Percentiles rank a stretch among this genome's conserved stretches.
phyloP scores from a whole-genome alignment of 768 basidiomycete genomes.

The Psilocybe cubensis region DNA sequence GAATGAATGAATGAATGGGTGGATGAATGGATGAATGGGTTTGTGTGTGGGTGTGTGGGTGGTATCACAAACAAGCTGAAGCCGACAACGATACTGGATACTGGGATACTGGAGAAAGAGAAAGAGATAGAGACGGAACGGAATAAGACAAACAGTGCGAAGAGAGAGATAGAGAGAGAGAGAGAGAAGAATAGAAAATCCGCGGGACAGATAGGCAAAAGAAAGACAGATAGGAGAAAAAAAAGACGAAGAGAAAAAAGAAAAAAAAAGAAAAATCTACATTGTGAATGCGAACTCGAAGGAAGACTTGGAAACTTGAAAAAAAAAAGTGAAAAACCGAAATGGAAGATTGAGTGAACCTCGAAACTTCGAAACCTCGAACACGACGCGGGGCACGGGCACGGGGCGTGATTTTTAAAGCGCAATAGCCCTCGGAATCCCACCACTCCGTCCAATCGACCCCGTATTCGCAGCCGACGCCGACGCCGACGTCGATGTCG shows the following conservation, averaged over 20 bases:
- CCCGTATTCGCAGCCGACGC: neutral
- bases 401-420: too few species aligned
- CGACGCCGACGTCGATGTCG: neutral
- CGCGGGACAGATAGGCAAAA: neutral
- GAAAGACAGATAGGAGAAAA: neutral
- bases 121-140: neutral
- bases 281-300: too few species aligned
- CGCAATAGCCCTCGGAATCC: conserved; percentile 4
- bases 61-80: neutral
- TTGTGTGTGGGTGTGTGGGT: neutral
- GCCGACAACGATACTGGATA: too few species aligned
- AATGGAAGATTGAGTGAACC: too few species aligned
- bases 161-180: neutral
- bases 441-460: neutral
- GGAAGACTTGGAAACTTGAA: too few species aligned
- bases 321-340: too few species aligned
- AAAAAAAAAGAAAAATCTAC: neutral
- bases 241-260: neutral
- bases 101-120: neutral
- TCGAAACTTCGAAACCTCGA: too few species aligned
- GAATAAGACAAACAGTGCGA: neutral
- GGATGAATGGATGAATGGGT: too few species aligned
- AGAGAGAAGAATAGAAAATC: neutral
- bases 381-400: too few species aligned
- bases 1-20: neutral